Conservation (phyloP, 345 rosid genomes). For the Rhizophora mangle region DNA sequence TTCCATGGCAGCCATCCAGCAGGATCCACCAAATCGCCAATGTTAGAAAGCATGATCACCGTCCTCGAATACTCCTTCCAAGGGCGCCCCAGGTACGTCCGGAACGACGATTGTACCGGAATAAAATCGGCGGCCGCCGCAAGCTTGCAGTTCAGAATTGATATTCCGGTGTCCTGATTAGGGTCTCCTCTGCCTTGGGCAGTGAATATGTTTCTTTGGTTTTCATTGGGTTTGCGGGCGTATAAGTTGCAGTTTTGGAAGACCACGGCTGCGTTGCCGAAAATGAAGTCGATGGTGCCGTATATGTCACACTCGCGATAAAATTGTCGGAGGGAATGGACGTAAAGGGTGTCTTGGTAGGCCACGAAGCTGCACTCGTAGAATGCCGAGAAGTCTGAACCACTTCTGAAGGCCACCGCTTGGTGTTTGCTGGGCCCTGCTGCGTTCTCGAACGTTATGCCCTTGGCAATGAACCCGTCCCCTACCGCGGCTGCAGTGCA, state of each 20-base stretch:
- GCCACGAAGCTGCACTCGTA: slow-evolving; percentile 65
- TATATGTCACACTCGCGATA: slow-evolving; percentile 74
- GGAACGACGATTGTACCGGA: slow-evolving; percentile 43
- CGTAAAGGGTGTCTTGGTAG: slow-evolving; percentile 79
- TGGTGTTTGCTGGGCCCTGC: slow-evolving; percentile 85
- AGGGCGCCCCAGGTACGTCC: slow-evolving; percentile 71
- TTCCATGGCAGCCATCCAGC: slow-evolving; percentile 17
- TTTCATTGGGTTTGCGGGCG: slow-evolving; percentile 59
- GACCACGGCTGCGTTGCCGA: slow-evolving; percentile 71
- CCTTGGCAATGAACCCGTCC: slow-evolving; percentile 63
- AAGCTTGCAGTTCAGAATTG: slow-evolving; percentile 56
- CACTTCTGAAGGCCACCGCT: slow-evolving; percentile 74
- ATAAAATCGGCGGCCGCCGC: slow-evolving; percentile 61
- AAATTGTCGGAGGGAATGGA: slow-evolving; percentile 63
- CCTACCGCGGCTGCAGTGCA: slow-evolving; percentile 59
- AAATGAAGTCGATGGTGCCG: slow-evolving; percentile 73
- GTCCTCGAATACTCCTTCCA: slow-evolving; percentile 20
- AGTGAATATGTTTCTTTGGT: slow-evolving; percentile 55
- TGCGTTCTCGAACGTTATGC: slow-evolving; percentile 66
- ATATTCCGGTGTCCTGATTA: slow-evolving; percentile 59
- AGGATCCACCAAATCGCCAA: slow-evolving; percentile 8
- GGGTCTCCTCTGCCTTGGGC: slow-evolving; percentile 73
- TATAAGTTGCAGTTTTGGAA: slow-evolving; percentile 66
- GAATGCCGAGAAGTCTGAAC: slow-evolving; percentile 71
- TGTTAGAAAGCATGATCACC: slow-evolving; percentile 1